Conservation (phyloP, 345 rosid genomes). For the Murraya paniculata region DNA sequence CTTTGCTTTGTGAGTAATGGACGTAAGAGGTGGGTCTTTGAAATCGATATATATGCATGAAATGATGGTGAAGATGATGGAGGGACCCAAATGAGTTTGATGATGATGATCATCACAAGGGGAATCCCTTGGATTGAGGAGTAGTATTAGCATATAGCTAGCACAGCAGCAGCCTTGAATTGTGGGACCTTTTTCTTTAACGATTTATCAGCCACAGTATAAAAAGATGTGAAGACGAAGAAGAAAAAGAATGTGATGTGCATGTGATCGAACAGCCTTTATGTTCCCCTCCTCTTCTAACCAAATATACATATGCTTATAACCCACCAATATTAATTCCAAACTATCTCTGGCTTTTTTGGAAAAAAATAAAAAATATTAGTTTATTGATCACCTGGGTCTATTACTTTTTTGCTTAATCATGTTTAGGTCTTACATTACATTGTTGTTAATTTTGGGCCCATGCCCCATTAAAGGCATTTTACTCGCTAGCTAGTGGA, state of each 20-base stretch:
- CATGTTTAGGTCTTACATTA: slow-evolving; percentile 39
- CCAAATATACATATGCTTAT: slow-evolving; percentile 25
- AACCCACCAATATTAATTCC: not conserved
- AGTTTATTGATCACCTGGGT: slow-evolving; percentile 10
- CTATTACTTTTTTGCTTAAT: slow-evolving; percentile 25
- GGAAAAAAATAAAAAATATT: too few relatives aligned
- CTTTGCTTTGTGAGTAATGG: slow-evolving; percentile 21
- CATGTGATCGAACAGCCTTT: slow-evolving; percentile 87
- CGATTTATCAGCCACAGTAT: slow-evolving; percentile 47
- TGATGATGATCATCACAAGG: slow-evolving; percentile 32
- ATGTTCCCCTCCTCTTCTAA: slow-evolving; percentile 63
- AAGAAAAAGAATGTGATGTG: slow-evolving; percentile 51
- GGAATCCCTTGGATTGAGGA: slow-evolving; percentile 73
- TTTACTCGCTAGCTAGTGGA: slow-evolving; percentile 39
- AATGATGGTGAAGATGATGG: slow-evolving; percentile 60
- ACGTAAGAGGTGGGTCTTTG: slow-evolving; percentile 39
- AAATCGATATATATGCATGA: slow-evolving; percentile 41
- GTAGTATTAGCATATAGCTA: slow-evolving; percentile 11
- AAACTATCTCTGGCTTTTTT: not conserved
- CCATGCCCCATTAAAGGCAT: slow-evolving; percentile 35
- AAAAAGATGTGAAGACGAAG: slow-evolving; percentile 51
- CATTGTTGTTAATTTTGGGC: slow-evolving; percentile 24
- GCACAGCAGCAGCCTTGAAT: slow-evolving; percentile 40
- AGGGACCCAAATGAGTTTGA: slow-evolving; percentile 48
- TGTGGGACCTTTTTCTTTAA: slow-evolving; percentile 41